phyloP scores from a whole-genome alignment of 805 yeast genomes.

The Debaryomyces prosopidis region DNA sequence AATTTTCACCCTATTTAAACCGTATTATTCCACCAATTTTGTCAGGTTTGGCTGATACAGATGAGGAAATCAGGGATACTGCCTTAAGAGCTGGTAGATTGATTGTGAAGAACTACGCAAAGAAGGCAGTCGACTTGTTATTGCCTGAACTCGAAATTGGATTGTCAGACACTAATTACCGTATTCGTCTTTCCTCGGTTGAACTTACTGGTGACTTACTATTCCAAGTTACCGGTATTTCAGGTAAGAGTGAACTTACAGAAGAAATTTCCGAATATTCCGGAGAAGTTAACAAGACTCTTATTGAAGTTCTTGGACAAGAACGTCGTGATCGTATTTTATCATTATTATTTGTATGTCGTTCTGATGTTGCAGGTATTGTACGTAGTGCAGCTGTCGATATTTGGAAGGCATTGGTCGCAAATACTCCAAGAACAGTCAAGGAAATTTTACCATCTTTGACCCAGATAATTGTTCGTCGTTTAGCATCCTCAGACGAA shows the following conservation, averaged over 20 bases:
- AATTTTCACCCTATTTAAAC: conserved; percentile 84
- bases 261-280: conserved; percentile 52
- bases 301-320: conserved; percentile 78
- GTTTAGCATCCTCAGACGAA: conserved; percentile 80
- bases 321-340: conserved; percentile 87
- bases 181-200: conserved; percentile 90
- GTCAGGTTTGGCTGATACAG: conserved; percentile 85
- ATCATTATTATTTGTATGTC: conserved; percentile 86
- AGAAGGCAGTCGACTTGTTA: conserved; percentile 86
- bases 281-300: conserved; percentile 57
- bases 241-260: conserved; percentile 69
- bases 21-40: conserved; percentile 89
- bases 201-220: conserved; percentile 93
- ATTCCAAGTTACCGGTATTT: conserved; percentile 90
- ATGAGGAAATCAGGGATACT: conserved; percentile 84
- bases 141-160: conserved; percentile 94
- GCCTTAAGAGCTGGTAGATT: conserved; percentile 91
- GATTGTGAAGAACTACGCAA: conserved; percentile 87
- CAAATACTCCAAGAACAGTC: conserved; percentile 92
- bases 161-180: conserved; percentile 72
- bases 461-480: conserved; percentile 74
- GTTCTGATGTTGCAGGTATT: conserved; percentile 84
- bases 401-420: conserved; percentile 95
- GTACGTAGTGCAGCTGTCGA: conserved; percentile 90
- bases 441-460: conserved; percentile 88